Evolutionary conservation across 2,329 filamentous ascomycete genomes (phyloP).

Genomic region (Pestalotiopsis sp.): DNA sequence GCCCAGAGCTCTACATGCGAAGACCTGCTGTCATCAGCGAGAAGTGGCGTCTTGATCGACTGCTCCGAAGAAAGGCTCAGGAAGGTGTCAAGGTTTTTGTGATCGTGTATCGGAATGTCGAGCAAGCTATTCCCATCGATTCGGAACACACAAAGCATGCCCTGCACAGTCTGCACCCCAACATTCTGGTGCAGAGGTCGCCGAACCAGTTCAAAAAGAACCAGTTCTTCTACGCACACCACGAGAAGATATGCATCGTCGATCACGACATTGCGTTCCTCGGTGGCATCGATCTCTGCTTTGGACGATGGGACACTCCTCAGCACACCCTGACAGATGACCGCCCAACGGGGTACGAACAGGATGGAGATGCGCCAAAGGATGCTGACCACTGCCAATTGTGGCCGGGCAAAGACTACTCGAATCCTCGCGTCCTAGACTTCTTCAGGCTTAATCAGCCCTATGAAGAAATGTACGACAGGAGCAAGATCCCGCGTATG

Average conservation of each 20-base stretch:
- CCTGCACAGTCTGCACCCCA: conserved; percentile 90
- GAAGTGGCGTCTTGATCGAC: conserved; percentile 92
- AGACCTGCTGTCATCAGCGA: conserved; percentile 94
- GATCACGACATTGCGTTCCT: conserved; percentile 96
- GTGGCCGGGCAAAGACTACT: conserved; percentile 98
- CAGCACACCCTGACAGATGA: conserved; percentile 91
- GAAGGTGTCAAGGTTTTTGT: conserved; percentile 98
- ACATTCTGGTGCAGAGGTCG: conserved; percentile 93
- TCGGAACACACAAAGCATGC: conserved; percentile 98
- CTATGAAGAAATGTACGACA: conserved; percentile 98
- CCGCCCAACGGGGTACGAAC: conserved; percentile 92
- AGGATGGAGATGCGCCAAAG: conserved; percentile 69
- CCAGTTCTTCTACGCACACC: conserved; percentile 98
- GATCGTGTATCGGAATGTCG: conserved; percentile 97
- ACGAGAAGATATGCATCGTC: conserved; percentile 96
- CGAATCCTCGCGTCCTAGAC: conserved; percentile 92
- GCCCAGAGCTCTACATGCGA: conserved; percentile 92
- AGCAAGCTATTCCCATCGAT: conserved; percentile 95
- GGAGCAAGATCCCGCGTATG: conserved; percentile 87
- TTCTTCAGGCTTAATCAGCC: conserved; percentile 93
- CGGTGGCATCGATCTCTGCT: conserved; percentile 94
- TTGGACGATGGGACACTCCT: conserved; percentile 95
- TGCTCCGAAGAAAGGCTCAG: conserved; percentile 89
- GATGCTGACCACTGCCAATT: conserved; percentile 94
- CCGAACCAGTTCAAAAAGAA: conserved; percentile 99